Conservation (phyloP, 1,139 yeast genomes). For the Pichia sp. region DNA sequence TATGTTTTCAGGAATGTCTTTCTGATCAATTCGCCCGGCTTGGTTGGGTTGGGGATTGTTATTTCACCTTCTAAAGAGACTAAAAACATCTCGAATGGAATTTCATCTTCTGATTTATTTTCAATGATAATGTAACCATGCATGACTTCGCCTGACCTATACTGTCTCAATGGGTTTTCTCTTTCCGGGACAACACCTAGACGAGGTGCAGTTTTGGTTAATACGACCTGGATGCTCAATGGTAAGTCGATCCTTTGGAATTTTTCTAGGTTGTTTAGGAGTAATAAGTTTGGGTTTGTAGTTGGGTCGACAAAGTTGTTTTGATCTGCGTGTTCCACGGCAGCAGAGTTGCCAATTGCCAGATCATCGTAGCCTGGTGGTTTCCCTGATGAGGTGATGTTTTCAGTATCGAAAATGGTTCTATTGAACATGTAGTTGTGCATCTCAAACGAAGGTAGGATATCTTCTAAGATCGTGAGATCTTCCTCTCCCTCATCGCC, state of each 20-base stretch:
- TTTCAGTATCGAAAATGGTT: slow-evolving; percentile 26
- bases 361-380: slow-evolving; percentile 27
- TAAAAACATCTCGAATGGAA: slow-evolving; percentile 56
- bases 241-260: slow-evolving; percentile 34
- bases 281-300: slow-evolving; percentile 29
- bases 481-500: slow-evolving; percentile 3
- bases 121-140: slow-evolving; percentile 50
- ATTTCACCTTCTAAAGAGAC: slow-evolving; percentile 55
- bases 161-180: slow-evolving; percentile 42
- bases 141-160: slow-evolving; percentile 54
- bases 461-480: slow-evolving; percentile 35
- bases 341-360: not conserved
- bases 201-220: slow-evolving; percentile 38
- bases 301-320: slow-evolving; percentile 22
- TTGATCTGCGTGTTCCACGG: slow-evolving; percentile 3
- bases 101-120: slow-evolving; percentile 39
- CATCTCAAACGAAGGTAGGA: slow-evolving; percentile 65
- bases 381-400: slow-evolving; percentile 10
- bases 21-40: slow-evolving; percentile 8
- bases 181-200: slow-evolving; percentile 30
- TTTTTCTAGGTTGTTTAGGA: slow-evolving; percentile 36
- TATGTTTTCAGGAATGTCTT: slow-evolving; percentile 39
- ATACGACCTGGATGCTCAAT: slow-evolving; percentile 34
- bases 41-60: slow-evolving; percentile 18
- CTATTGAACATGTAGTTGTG: slow-evolving; percentile 54